Conservation (phyloP, 805 yeast species). For the Suhomyces pyralidae region DNA sequence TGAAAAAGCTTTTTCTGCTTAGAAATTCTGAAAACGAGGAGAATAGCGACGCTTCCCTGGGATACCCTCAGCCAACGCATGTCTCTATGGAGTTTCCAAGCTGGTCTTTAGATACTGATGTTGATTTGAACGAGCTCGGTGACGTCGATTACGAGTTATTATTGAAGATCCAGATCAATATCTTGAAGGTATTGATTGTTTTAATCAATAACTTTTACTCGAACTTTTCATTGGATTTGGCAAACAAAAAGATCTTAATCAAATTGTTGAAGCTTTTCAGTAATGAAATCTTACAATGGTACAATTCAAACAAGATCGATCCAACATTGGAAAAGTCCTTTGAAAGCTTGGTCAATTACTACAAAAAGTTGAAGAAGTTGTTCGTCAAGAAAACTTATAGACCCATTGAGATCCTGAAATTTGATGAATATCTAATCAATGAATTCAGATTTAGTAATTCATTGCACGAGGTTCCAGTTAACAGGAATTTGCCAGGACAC, state of each 20-base stretch:
- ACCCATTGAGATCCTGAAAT: constrained; percentile 46
- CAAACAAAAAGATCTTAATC: constrained; percentile 56
- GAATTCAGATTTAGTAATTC: constrained; percentile 42
- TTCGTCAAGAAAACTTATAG: constrained; percentile 70
- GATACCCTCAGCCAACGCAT: constrained; percentile 6
- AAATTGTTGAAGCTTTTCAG: constrained; percentile 67
- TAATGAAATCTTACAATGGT: constrained; percentile 55
- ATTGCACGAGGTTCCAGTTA: constrained; percentile 45
- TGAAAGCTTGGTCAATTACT: constrained; percentile 44
- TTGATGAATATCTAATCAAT: constrained; percentile 36
- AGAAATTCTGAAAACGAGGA: constrained; percentile 10
- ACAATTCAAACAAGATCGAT: constrained; percentile 41
- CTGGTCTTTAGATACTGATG: constrained; percentile 49
- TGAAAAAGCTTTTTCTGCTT: constrained; percentile 29
- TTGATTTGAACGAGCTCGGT: constrained; percentile 39
- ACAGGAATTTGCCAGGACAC: constrained; percentile 44
- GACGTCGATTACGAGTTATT: constrained; percentile 64
- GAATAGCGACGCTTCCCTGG: constrained; percentile 4
- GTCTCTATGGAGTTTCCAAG: constrained; percentile 45
- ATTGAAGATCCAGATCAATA: constrained; percentile 76
- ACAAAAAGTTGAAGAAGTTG: constrained; percentile 62
- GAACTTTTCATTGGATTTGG: constrained; percentile 69
- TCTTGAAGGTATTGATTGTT: constrained; percentile 69
- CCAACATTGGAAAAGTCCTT: constrained; percentile 32
- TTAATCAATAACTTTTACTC: constrained; percentile 70